A percentile compares a stretch with the other conserved stretches of the same genome.
These are phyloP conservation scores for Fraxinus latifolia DNA, from an alignment of 305 asterid genomes.

Conservation along the genomic window DNA sequence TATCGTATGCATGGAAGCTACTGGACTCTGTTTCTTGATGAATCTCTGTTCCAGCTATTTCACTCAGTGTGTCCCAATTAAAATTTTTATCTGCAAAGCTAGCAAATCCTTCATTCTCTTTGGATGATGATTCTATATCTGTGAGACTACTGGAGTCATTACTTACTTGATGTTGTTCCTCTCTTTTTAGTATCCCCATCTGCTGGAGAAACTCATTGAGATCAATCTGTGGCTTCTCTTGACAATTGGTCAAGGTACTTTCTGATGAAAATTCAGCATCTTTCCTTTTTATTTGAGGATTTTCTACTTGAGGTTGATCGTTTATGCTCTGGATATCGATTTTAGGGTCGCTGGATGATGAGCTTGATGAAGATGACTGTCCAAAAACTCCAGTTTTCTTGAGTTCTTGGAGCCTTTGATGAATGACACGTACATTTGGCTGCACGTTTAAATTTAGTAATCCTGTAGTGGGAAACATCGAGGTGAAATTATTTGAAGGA, in stretches of 20 bases:
- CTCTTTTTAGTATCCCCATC: conserved; percentile 65
- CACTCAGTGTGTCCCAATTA: conserved; percentile 72
- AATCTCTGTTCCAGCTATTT: conserved; percentile 56
- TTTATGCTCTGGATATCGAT: conserved; percentile 26
- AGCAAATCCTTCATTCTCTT: conserved; percentile 37
- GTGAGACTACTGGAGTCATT: conserved; percentile 30
- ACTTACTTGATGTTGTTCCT: conserved; percentile 38
- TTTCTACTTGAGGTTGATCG: conserved; percentile 28
- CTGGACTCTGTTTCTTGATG: conserved; percentile 45
- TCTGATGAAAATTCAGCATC: conserved; percentile 33
- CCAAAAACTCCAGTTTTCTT: conserved; percentile 55
- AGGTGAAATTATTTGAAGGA: conserved; percentile 46
- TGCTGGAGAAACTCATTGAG: conserved; percentile 92
- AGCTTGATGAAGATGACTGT: conserved; percentile 50
- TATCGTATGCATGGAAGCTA: conserved; percentile 44
- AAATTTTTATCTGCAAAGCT: conserved; percentile 48
- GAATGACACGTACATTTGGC: conserved; percentile 86
- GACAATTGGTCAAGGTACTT: conserved; percentile 30
- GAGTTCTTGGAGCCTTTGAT: conserved; percentile 84
- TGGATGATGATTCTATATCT: conserved; percentile 41
- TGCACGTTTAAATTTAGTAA: conserved; percentile 80
- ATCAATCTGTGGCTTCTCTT: conserved; percentile 87
- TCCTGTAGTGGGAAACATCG: conserved; percentile 59
- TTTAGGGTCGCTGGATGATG: conserved; percentile 47
- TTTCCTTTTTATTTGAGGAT: conserved; percentile 28